A percentile compares a stretch with the other conserved stretches of the same genome.
Conservation (phyloP, 2,329 filamentous ascomycete genomes). For the Bipolaris bicolor region DNA sequence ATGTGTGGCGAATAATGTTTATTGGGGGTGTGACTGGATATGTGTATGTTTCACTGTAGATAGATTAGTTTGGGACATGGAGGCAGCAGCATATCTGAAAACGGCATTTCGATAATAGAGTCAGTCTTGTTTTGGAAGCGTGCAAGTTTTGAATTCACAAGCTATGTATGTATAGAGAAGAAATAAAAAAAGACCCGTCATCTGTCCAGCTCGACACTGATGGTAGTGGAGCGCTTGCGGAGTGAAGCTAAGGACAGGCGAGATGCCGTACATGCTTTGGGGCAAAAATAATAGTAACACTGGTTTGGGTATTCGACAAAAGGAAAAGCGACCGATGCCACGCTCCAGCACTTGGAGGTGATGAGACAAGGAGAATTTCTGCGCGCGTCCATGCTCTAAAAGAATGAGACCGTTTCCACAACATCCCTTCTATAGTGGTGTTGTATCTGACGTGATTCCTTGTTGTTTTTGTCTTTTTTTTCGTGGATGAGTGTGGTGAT, state of each 20-base stretch:
- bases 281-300: conserved; percentile 9
- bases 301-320: conserved; percentile 25
- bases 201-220: conserved; percentile 41
- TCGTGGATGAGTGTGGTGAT: conserved; percentile 28
- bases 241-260: conserved; percentile 37
- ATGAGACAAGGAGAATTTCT: conserved; percentile 29
- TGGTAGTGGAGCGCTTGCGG: conserved; percentile 35
- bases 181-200: conserved; percentile 27
- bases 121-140: not conserved
- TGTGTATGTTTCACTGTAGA: not conserved
- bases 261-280: conserved; percentile 25
- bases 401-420: conserved; percentile 12
- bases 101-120: not conserved
- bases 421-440: conserved; percentile 5
- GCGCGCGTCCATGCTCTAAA: conserved; percentile 16
- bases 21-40: not conserved
- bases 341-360: conserved; percentile 48
- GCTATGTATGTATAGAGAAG: conserved; percentile 7
- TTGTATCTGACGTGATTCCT: conserved; percentile 8
- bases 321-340: conserved; percentile 38
- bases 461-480: conserved; percentile 5
- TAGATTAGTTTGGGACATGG: not conserved
- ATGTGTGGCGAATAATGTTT: not conserved
- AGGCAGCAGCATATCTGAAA: not conserved
- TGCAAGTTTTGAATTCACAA: not conserved